Evolutionary conservation across 495 filamentous ascomycete genomes (phyloP).

Genomic region (Neurospora sp.): DNA sequence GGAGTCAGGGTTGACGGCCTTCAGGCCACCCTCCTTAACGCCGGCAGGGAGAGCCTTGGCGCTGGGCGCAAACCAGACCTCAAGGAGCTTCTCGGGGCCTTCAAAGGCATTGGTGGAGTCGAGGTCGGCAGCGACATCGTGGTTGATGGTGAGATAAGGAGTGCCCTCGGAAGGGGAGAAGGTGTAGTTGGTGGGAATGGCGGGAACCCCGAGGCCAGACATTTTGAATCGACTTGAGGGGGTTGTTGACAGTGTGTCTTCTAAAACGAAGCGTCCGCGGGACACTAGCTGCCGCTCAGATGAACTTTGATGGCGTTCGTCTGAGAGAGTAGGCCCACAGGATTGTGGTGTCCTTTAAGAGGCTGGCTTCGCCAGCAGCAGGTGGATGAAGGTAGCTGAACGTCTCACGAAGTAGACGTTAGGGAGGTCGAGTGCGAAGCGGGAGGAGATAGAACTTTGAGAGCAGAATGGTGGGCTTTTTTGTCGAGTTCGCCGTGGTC

Average conservation of each 20-base stretch:
- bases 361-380: conserved; percentile 52
- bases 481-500: conserved; percentile 51
- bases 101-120: conserved; percentile 97
- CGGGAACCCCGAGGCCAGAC: conserved; percentile 71
- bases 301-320: conserved; percentile 77
- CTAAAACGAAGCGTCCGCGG: conserved; percentile 37
- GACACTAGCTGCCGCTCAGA: conserved; percentile 73
- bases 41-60: conserved; percentile 59
- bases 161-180: conserved; percentile 72
- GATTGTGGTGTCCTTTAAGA: conserved; percentile 36
- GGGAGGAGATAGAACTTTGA: conserved; percentile 69
- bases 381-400: conserved; percentile 25
- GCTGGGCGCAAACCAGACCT: conserved; percentile 95
- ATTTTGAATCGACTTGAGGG: conserved; percentile 46
- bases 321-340: conserved; percentile 95
- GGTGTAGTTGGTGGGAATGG: conserved; percentile 66
- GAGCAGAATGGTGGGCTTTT: conserved; percentile 74
- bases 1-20: conserved; percentile 68
- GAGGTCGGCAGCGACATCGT: conserved; percentile 85
- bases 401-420: conserved; percentile 57
- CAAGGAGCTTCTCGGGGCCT: conserved; percentile 95
- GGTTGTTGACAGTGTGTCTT: conserved; percentile 13
- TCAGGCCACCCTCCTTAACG: conserved; percentile 67
- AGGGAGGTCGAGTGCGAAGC: conserved; percentile 78
- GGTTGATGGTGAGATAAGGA: conserved; percentile 90